phyloP scores from a whole-genome alignment of 257 asterid genomes.

The Plantago ovata region DNA sequence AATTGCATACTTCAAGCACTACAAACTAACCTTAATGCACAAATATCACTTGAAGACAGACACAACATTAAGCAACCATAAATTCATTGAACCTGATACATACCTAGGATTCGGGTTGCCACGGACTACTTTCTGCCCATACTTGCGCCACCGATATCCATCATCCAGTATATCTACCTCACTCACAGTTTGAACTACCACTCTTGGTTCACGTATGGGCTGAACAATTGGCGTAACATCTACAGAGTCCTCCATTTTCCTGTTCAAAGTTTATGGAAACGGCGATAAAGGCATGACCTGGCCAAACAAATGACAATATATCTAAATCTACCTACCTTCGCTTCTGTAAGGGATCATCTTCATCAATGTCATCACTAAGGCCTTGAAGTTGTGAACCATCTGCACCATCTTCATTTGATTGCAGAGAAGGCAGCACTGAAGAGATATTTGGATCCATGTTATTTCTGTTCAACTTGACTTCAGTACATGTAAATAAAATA shows the following conservation, averaged over 20 bases:
- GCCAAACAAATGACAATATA: neutral
- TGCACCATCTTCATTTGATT: slow-evolving; percentile 52
- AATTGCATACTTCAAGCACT: too few species aligned
- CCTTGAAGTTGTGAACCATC: slow-evolving; percentile 57
- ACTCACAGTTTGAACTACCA: slow-evolving; percentile 93
- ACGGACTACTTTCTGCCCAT: slow-evolving; percentile 96
- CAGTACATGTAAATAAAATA: slow-evolving; percentile 21
- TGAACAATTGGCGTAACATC: slow-evolving; percentile 75
- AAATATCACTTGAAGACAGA: neutral
- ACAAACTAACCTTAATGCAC: too few species aligned
- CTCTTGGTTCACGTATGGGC: slow-evolving; percentile 93
- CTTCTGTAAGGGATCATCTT: slow-evolving; percentile 68
- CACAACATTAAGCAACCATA: neutral
- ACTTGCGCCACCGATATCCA: slow-evolving; percentile 98
- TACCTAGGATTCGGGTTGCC: slow-evolving; percentile 99
- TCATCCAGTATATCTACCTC: slow-evolving; percentile 97
- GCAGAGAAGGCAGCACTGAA: slow-evolving; percentile 62
- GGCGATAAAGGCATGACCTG: slow-evolving; percentile 15
- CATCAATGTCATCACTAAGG: slow-evolving; percentile 60
- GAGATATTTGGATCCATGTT: slow-evolving; percentile 54
- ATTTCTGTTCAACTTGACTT: slow-evolving; percentile 55
- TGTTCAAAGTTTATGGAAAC: slow-evolving; percentile 30
- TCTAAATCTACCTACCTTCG: slow-evolving; percentile 48
- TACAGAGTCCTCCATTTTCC: slow-evolving; percentile 74
- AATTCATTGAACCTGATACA: slow-evolving; percentile 2